Evolutionary conservation across 2,329 filamentous ascomycete genomes (phyloP).

Genomic region (Colletotrichum noveboracense): DNA sequence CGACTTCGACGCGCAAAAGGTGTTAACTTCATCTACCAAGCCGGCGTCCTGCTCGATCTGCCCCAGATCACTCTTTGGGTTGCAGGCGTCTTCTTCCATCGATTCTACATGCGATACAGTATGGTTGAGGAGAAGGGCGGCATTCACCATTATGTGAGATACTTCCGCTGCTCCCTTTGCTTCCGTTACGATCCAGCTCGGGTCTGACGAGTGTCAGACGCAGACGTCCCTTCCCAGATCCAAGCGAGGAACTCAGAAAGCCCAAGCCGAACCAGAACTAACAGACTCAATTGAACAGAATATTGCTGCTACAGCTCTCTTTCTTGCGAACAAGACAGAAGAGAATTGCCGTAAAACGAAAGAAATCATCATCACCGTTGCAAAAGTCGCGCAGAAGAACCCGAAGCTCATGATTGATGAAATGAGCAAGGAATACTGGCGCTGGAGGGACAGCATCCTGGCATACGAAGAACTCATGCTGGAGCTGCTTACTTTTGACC

Average conservation of each 20-base stretch:
- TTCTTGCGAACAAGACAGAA: constrained; percentile 95
- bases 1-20: constrained; percentile 84
- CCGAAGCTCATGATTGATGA: constrained; percentile 89
- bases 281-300: constrained; percentile 51
- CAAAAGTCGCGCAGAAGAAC: constrained; percentile 94
- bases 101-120: constrained; percentile 91
- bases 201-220: constrained; percentile 18
- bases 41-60: constrained; percentile 88
- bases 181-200: background rate
- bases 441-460: constrained; percentile 93
- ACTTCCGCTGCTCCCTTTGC: constrained; percentile 22
- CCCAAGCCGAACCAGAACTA: constrained; percentile 5
- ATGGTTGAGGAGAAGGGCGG: constrained; percentile 78
- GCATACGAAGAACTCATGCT: constrained; percentile 92
- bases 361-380: constrained; percentile 91
- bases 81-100: constrained; percentile 92
- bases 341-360: constrained; percentile 97
- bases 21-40: constrained; percentile 95
- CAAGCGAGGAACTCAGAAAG: constrained; percentile 12
- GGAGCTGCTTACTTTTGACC: constrained; percentile 90
- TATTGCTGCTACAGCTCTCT: constrained; percentile 88
- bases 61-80: constrained; percentile 93
- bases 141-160: constrained; percentile 84
- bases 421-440: constrained; percentile 98
- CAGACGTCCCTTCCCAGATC: constrained; percentile 7